Conservation (phyloP, 2,329 filamentous ascomycete species). For the Cytospora chrysosperma region DNA sequence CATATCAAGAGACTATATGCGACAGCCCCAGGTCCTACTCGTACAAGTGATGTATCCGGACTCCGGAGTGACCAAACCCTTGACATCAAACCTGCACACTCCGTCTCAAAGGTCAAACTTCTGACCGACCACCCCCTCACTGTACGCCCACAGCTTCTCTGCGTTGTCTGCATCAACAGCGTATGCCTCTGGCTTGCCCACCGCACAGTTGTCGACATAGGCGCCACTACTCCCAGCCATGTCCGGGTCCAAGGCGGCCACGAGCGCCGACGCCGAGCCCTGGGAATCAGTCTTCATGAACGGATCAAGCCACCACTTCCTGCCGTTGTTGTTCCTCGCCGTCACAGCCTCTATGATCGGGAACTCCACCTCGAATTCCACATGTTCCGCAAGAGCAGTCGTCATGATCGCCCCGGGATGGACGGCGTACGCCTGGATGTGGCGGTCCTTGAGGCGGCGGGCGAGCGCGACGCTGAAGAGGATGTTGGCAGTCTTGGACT, state of each 20-base stretch:
- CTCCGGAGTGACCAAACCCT: no score
- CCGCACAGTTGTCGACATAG: slow-evolving; percentile 6
- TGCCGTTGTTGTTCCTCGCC: slow-evolving; percentile 3
- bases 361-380: slow-evolving; percentile 2
- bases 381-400: neutral
- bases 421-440: slow-evolving; percentile 8
- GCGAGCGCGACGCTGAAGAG: slow-evolving; percentile 30
- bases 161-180: slow-evolving; percentile 36
- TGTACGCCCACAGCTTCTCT: slow-evolving; percentile 42
- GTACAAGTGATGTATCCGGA: no score
- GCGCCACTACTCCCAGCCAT: neutral
- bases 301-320: neutral
- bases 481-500: slow-evolving; percentile 34
- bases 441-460: slow-evolving; percentile 19
- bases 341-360: neutral
- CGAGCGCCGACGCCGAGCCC: slow-evolving; percentile 31
- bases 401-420: slow-evolving; percentile 6
- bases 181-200: neutral
- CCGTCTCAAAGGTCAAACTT: slow-evolving; percentile 18
- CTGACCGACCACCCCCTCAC: slow-evolving; percentile 25
- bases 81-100: no score
- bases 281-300: slow-evolving; percentile 24
- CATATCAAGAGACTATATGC: no score
- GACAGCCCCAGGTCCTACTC: no score
- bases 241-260: slow-evolving; percentile 12